Base-by-base conservation (phyloP, 2,329 filamentous ascomycete genomes). In the Colletotrichum filicis region DNA sequence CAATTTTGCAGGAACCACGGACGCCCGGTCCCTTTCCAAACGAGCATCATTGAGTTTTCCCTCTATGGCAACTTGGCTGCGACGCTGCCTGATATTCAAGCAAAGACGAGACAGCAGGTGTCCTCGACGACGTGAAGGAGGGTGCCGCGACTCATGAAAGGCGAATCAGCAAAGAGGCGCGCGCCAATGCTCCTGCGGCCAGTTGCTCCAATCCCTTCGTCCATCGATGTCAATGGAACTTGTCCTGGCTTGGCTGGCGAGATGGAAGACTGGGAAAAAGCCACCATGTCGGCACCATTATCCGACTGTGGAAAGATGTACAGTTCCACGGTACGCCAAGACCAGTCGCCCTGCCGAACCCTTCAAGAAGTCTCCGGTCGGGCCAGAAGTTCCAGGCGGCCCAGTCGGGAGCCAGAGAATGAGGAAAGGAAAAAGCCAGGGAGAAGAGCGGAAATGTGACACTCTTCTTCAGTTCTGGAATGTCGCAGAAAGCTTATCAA, bases 391-490 rank as follows among this genome's bases (percentile, higher is more conserved):
- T 49, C 42, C 42, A 49, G 7, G 42, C 42, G 19, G 42, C 19
- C 42, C 42, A 49, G 42, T 22, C 42, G 19, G 42, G 19, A 22
- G 19, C 42, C 42, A 22, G 19, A 49, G 42, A 49, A n/a, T 9
- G 42, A 22, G 24, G 37, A 42, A 42, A 7, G 19, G 14, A 6
- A 42, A 19, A 42, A 37, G 11, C 12, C 6, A 5, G 12, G 35
- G 22, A 57, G 46, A 16, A 46, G 52, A 28, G 42, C 59, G 66
- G 66, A 60, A 46, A 49, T 32, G 19, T 63, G 37, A 30, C 24
- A 46, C 14, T 58, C 42, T 19, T 30, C 53, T 55, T 26, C 14
- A 52, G 32, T 66, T 73, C 60, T 66, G 66, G 67, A 71, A 73
- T 70, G 49, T 66, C 66, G 53, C 58, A 59, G 58, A 56, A 53